Base-by-base conservation (phyloP, 179 eudicot species). In the Vitellaria paradoxa region DNA sequence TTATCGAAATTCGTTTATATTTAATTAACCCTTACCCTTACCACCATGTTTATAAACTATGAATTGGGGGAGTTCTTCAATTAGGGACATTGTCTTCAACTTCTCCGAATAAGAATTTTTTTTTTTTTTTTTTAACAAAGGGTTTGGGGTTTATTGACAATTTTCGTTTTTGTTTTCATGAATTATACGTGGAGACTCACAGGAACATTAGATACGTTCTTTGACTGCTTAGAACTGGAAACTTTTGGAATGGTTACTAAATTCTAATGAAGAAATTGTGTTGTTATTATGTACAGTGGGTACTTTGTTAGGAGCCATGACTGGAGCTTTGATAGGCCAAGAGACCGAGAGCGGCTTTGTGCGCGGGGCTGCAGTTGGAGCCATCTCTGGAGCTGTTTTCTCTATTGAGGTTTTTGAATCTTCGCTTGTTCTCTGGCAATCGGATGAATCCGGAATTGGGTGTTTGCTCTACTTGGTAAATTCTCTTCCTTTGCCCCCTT, bases 361-460 rank as follows among this genome's bases (percentile, higher is more conserved):
- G n/a, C 86, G 99, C 77, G 99, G 98, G 73, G 98, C 99, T 70
- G 97, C 98, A 13, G 93, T 96, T 76, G 98, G 99, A 77, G 99
- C 99, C 75, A 96, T 94, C 45, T 94, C 98, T 76, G 99, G 99
- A 78, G 99, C 99, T 85, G 99, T 96, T 81, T 94, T 96, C 84
- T 96, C 99, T 8, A 92, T 96, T 80, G 98, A 96, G 79, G 99
- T 96, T 78, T 96, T 96, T 13, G 99, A 96, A 79, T 92, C 99
- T 2, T 96, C 99, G 2, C 87, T 96, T 57, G 81, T 89, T 77
- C 89, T 96, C 59, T 96, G 99, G 99, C 90, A 91, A 80, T 88
- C 97, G 0, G 99, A 94, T 80, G 98, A 90, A 85, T 92, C 98
- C 6, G 99, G 98, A 60, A 73, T 92, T 49, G 94, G 91, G 49